Evolutionary conservation across 1,284 basidiomycete species (phyloP), one percentile per base, ranked within the genome.

Genomic region (Bjerkandera adusta): DNA sequence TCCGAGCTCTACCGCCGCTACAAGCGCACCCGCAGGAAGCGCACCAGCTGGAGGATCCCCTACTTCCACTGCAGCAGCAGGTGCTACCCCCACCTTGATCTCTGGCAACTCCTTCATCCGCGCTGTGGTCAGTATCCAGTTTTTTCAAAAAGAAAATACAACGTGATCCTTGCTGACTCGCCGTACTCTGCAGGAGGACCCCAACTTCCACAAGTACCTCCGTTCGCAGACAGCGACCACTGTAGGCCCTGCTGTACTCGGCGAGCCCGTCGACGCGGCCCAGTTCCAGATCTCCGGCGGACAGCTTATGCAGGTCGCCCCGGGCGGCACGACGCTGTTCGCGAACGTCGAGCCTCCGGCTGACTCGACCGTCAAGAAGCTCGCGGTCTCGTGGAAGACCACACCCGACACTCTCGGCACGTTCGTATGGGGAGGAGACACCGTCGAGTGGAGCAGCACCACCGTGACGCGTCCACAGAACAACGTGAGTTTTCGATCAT

Each of bases 191-290:
- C 29, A 79, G 73, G 76, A 73, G 63, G 77, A 73, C 51, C 80
- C 81, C 13, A 79, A 81, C 63, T 83, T 82, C 73, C 81, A 82
- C 62, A 70, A 81, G 54, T 83, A 83, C 62, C 73, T 83, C 35
- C 75, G 73, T 45, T 79, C 78, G 16, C 68, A 76, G 54, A 65
- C 68, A 0, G 57, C 63, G 20, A 65, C 66, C 52, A 73, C 67
- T n/a, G 68, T 69, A 3, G 69, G 70, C 0, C 64, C 71, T 27
- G 79, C 78, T 8, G 73, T 80, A 36, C 70, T 81, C 36, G 77
- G 77, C 12, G 68, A 69, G 40, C 73, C 74, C 26, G 60, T 57
- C 43, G 70, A 59, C 13, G 79, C 79, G 2, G 73, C 76, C 7
- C 79, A 79, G 55, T 80, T 81, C 70, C 69, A 76, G 53, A 71